Base-by-base conservation (phyloP, 1,284 basidiomycete species). In the Inonotus hispidus region DNA sequence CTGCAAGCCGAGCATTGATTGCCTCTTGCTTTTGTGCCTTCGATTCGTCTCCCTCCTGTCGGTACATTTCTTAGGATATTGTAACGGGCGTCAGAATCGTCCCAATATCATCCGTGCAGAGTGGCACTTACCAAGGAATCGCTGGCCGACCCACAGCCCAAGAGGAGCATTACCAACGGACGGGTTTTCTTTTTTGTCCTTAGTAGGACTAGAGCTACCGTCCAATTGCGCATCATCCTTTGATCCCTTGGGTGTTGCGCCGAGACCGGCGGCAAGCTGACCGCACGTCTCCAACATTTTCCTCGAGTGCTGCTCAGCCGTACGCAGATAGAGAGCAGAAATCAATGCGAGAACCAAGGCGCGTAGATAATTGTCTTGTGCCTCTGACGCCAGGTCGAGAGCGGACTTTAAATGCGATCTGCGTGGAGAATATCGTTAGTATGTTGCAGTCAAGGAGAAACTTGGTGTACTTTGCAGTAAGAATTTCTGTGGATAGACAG, bases 341-440 rank as follows among this genome's bases (percentile, higher is more conserved):
- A 85, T 78, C 23, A 90, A 77, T 1, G 85, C 82, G 4, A 91
- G 75, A 5, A 88, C 75, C 2, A 88, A 73, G 6, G 86, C 85
- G 10, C 87, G 83, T 13, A 90, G 71, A 67, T 90, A 81, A 65
- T 90, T 91, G 64, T 90, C 88, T 35, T 80, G 81, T 2, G 84
- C 76, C 0, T 69, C 66, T 0, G 82, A 83, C 0, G 83, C 80
- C 13, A 84, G 71, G 16, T 79, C 75, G 0, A 91, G 77, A 0
- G 88, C 84, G 1, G 72, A 68, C 62, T 84, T 84, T 27, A 91
- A 74, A 56, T 85, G 78, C 55, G 81, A 75, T 66, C 90, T 91
- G 66, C 62, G 38, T 56, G 41, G 49, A 27, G 19, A 35, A 58
- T 29, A 14, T 52, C 19, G 7, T 16, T n/a, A 38, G 25, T n/a